phyloP scores from a whole-genome alignment of 2,329 filamentous ascomycete species.

The Aspergillus transmontanensis region DNA sequence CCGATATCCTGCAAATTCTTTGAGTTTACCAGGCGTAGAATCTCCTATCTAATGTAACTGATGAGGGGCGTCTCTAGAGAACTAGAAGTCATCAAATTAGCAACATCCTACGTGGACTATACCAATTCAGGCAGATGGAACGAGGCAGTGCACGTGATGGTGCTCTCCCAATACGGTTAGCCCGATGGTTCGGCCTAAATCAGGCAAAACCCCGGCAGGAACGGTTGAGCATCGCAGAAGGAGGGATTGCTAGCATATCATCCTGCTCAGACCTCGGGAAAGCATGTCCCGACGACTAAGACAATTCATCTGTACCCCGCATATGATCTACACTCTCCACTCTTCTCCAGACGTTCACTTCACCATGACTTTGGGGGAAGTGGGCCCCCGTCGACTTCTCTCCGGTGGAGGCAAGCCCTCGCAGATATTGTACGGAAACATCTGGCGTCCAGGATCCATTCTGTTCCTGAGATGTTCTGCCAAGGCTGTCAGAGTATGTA shows the following conservation, averaged over 20 bases:
- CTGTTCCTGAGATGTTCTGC: neutral
- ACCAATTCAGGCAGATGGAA: neutral
- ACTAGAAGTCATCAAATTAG: neutral
- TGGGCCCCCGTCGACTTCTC: neutral
- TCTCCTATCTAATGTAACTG: too few relatives aligned
- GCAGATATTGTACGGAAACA: neutral
- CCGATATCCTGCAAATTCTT: too few relatives aligned
- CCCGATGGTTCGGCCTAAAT: neutral
- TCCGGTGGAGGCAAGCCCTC: neutral
- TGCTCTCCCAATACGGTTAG: too few relatives aligned
- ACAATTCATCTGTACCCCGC: neutral
- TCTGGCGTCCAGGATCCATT: neutral
- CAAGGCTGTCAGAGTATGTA: neutral
- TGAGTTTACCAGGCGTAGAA: too few relatives aligned
- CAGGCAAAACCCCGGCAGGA: neutral
- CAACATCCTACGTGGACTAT: neutral
- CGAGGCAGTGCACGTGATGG: accelerated
- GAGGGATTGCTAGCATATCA: neutral
- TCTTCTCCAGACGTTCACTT: neutral
- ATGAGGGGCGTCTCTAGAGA: too few relatives aligned
- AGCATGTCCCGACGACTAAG: neutral
- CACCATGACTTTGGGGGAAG: neutral
- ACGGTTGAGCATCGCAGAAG: neutral
- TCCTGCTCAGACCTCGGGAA: neutral
- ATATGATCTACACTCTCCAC: neutral